phyloP scores from a whole-genome alignment of 352 stramenopile species.

The Phytophthora parvispora region DNA sequence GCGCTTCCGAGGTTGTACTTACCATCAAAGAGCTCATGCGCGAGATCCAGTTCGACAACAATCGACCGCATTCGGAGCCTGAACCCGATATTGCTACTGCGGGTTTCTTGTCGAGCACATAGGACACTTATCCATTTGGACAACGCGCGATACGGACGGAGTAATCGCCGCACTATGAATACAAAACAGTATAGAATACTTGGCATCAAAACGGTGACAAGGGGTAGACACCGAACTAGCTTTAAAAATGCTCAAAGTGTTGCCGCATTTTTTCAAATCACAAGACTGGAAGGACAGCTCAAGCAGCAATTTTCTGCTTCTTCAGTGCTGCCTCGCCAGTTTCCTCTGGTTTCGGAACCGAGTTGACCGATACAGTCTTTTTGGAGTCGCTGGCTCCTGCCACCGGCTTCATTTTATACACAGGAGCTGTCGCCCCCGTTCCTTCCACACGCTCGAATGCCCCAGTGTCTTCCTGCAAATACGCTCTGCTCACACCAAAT shows the following conservation, averaged over 20 bases:
- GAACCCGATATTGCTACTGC: conserved; percentile 37
- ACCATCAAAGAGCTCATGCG: conserved; percentile 48
- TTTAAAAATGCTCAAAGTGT: conserved; percentile 6
- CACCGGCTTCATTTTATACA: conserved; percentile 49
- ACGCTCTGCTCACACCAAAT: conserved; percentile 28
- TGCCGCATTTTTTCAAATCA: conserved; percentile 2
- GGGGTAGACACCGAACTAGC: not conserved
- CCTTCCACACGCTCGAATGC: conserved; percentile 41
- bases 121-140: conserved; percentile 4
- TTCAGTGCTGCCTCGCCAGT: conserved; percentile 35
- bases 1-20: conserved; percentile 47
- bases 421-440: conserved; percentile 11
- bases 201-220: too few species aligned
- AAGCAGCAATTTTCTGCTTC: conserved; percentile 50
- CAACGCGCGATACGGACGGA: conserved; percentile 15
- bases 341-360: conserved; percentile 23
- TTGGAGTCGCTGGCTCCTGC: conserved; percentile 18
- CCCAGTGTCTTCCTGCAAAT: conserved; percentile 47
- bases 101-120: conserved; percentile 35
- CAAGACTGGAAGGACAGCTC: not conserved
- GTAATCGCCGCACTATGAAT: conserved; percentile 27
- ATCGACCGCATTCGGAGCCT: conserved; percentile 16
- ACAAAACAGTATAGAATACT: conserved; percentile 26
- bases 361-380: conserved; percentile 11
- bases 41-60: conserved; percentile 26